phyloP scores from a whole-genome alignment of 805 yeast genomes.

The Candida ortonii region DNA sequence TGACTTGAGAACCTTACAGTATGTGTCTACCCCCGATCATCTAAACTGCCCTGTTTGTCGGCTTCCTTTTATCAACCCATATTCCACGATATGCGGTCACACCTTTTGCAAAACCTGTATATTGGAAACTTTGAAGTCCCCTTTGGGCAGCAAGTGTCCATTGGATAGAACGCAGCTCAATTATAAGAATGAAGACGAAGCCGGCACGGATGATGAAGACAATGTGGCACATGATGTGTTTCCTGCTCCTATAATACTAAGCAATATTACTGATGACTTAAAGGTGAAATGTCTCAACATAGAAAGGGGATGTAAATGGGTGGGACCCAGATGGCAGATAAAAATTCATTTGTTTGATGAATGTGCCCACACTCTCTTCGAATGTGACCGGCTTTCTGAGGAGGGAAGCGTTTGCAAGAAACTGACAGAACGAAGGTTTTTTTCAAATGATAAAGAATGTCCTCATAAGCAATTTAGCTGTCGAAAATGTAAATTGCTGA shows the following conservation, averaged over 20 bases:
- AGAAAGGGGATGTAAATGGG: constrained; percentile 54
- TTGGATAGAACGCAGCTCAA: constrained; percentile 53
- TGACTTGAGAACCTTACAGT: constrained; percentile 27
- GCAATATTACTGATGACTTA: constrained; percentile 61
- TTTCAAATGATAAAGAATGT: constrained; percentile 29
- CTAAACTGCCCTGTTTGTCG: constrained; percentile 63
- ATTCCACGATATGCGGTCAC: constrained; percentile 65
- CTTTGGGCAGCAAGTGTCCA: constrained; percentile 48
- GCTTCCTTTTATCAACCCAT: constrained; percentile 58
- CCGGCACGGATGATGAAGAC: constrained; percentile 9
- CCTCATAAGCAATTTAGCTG: constrained; percentile 40
- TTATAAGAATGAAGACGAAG: constrained; percentile 16
- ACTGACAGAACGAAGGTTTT: constrained; percentile 20
- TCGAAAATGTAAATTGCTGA: constrained; percentile 32
- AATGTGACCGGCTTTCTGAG: constrained; percentile 29
- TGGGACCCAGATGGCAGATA: constrained; percentile 57
- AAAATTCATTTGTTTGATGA: constrained; percentile 44
- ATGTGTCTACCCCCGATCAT: constrained; percentile 30
- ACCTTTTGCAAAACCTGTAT: constrained; percentile 62
- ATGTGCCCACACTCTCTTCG: constrained; percentile 38
- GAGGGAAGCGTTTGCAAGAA: constrained; percentile 19
- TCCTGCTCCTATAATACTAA: constrained; percentile 56
- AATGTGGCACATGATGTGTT: constrained; percentile 29
- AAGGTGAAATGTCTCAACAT: constrained; percentile 52
- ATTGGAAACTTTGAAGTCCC: constrained; percentile 40